Evolutionary conservation across 441 rosid genomes (phyloP), one percentile per base, ranked within the genome.

Genomic region (Erysimum pusillum): DNA sequence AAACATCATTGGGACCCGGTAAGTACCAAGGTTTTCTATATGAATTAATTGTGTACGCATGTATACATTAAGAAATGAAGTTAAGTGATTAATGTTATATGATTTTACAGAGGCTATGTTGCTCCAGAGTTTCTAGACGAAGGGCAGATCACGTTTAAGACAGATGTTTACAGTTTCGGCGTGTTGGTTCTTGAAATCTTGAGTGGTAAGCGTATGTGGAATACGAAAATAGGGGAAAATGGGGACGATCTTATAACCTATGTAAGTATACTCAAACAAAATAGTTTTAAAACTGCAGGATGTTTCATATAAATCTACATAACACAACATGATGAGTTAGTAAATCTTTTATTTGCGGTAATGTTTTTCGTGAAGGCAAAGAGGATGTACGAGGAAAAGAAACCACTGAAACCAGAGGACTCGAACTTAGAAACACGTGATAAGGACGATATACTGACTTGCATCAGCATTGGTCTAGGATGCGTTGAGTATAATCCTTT

Each of bases 241-340:
- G 38, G 3, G 5, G 62, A 57, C 20, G 41, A 57, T 32, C 62
- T 57, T 57, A n/a, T 57, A 32, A n/a, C 62, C 20, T 57, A 57
- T 32, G 62, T 57, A 57, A 57, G 62, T 57, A 53, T 32, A 57
- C 41, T 56, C 61, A 31, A 52, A 52, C 57, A 11, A 53, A 53
- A 22, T 11, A 11, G 25, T 22, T 22, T 22, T n/a, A 22, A 22
- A 1, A 22, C 25, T 22, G 25, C 25, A 22, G 25, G 25, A 22
- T 22, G 25, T 22, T 22, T 22, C 25, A 22, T 22, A 22, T 22
- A n/a, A n/a, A n/a, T n/a, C n/a, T n/a, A n/a, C n/a, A n/a, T n/a
- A n/a, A n/a, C n/a, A n/a, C n/a, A n/a, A n/a, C n/a, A n/a, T n/a
- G n/a, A n/a, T n/a, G n/a, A n/a, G n/a, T n/a, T n/a, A n/a, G n/a